Percentiles rank a stretch among this genome's conserved stretches.
Conservation (phyloP, 2,329 filamentous ascomycete genomes). For the Paraphoma sp. region DNA sequence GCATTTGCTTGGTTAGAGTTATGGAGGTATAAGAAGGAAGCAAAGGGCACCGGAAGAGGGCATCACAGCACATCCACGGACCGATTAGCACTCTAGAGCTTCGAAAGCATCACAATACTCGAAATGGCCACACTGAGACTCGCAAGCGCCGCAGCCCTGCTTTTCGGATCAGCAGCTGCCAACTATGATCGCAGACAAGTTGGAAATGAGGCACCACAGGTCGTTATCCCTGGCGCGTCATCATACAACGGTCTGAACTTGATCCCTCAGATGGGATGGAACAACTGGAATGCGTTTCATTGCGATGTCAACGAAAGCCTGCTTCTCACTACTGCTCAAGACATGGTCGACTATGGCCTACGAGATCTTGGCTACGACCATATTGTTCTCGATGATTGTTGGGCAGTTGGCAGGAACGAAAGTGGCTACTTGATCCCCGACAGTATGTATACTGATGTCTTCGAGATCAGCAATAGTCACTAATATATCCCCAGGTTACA, state of each 20-base stretch:
- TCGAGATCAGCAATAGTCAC: neutral
- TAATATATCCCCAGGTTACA: constrained; percentile 41
- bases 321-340: constrained; percentile 53
- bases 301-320: constrained; percentile 57
- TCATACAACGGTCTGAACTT: constrained; percentile 51
- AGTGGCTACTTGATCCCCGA: neutral
- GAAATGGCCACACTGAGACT: constrained; percentile 13
- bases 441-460: neutral
- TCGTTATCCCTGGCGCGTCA: constrained; percentile 25
- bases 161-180: constrained; percentile 11
- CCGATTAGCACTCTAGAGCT: neutral
- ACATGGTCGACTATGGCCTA: constrained; percentile 31
- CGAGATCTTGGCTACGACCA: constrained; percentile 50
- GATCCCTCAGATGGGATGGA: constrained; percentile 50
- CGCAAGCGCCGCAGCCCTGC: constrained; percentile 5
- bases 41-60: neutral
- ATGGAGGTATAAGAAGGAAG: neutral
- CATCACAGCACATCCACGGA: neutral
- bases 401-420: constrained; percentile 24
- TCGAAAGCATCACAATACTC: neutral
- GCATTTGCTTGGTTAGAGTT: neutral
- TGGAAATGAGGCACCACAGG: constrained; percentile 17
- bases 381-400: constrained; percentile 69
- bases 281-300: constrained; percentile 45
- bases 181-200: constrained; percentile 18